Conservation (phyloP, 306 rosid species). For the Senna siamea region DNA sequence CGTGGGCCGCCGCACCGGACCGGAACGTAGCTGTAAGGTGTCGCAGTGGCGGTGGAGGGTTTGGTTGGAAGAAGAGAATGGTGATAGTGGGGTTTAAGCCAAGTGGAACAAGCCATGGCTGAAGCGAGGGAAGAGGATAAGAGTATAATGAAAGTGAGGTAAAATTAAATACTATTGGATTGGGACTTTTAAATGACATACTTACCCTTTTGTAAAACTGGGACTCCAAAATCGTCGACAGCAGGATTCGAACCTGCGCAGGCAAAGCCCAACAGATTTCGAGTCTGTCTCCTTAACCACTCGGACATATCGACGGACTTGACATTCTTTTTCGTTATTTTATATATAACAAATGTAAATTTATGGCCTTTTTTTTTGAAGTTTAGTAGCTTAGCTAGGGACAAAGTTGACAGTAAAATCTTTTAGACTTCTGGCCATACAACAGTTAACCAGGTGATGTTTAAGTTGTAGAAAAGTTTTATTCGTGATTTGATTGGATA, state of each 20-base stretch:
- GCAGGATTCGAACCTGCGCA: slow-evolving; percentile 91
- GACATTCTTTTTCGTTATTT: no score
- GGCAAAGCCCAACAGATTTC: slow-evolving; percentile 84
- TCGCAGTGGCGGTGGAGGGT: neutral
- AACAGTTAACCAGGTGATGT: no score
- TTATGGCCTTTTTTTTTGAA: no score
- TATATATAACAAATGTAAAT: no score
- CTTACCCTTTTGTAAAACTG: slow-evolving; percentile 21
- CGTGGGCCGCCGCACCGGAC: slow-evolving; percentile 89
- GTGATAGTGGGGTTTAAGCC: slow-evolving; percentile 46
- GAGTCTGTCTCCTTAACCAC: slow-evolving; percentile 91
- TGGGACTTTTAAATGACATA: neutral
- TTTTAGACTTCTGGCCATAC: no score
- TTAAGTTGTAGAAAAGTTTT: no score
- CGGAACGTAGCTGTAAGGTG: slow-evolving; percentile 32
- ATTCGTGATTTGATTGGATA: no score
- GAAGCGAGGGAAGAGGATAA: neutral
- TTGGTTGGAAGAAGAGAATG: neutral
- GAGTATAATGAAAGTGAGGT: neutral
- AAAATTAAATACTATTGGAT: neutral
- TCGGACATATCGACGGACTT: slow-evolving; percentile 69
- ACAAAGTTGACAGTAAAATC: no score
- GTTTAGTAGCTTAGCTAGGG: no score
- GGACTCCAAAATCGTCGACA: slow-evolving; percentile 67
- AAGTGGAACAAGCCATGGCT: slow-evolving; percentile 65